Evolutionary conservation across 805 yeast species (phyloP).

Genomic region (Nakazawaea peltata): DNA sequence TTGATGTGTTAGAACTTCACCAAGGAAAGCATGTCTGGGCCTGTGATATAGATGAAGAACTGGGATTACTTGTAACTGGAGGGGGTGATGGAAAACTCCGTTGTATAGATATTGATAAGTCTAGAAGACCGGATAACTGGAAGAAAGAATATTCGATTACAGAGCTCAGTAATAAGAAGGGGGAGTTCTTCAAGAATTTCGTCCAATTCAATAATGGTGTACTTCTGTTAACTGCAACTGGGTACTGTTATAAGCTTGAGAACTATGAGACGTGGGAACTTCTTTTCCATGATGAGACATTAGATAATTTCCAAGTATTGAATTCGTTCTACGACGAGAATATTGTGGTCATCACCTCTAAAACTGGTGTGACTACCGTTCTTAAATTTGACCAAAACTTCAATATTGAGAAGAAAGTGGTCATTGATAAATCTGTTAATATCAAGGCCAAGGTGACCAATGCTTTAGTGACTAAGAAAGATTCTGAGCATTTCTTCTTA

Average conservation of each 20-base stretch:
- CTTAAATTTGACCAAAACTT: slow-evolving; percentile 33
- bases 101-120: slow-evolving; percentile 42
- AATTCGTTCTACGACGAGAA: slow-evolving; percentile 15
- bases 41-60: slow-evolving; percentile 41
- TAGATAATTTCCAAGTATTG: slow-evolving; percentile 19
- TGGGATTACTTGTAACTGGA: slow-evolving; percentile 62
- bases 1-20: slow-evolving; percentile 57
- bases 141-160: slow-evolving; percentile 24
- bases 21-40: slow-evolving; percentile 88
- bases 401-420: slow-evolving; percentile 16
- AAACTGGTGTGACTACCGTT: slow-evolving; percentile 34
- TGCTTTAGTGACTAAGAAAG: slow-evolving; percentile 26
- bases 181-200: slow-evolving; percentile 58
- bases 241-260: slow-evolving; percentile 35
- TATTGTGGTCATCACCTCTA: slow-evolving; percentile 20
- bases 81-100: slow-evolving; percentile 90
- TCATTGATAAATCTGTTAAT: slow-evolving; percentile 20
- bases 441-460: slow-evolving; percentile 36
- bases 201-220: slow-evolving; percentile 37
- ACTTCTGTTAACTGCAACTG: slow-evolving; percentile 50
- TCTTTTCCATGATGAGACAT: slow-evolving; percentile 18
- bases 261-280: slow-evolving; percentile 19
- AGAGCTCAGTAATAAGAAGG: slow-evolving; percentile 20
- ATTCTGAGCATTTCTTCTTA: slow-evolving; percentile 23
- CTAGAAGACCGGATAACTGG: slow-evolving; percentile 20